Conservation (phyloP, 768 basidiomycete species). For the Leccinum obscurum region DNA sequence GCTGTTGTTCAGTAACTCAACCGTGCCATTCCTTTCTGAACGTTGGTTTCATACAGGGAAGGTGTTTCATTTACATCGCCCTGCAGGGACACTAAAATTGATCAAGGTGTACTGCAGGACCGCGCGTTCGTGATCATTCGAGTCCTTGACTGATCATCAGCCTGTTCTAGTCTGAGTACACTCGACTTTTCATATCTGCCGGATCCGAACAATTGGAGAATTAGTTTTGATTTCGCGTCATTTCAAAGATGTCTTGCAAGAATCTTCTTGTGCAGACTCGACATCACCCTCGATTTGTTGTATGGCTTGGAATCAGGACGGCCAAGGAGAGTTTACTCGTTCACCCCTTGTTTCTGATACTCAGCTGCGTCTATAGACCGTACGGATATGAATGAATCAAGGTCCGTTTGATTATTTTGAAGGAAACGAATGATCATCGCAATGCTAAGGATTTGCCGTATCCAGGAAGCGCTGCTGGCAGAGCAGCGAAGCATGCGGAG, state of each 20-base stretch:
- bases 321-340: neutral
- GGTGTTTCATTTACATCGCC: neutral
- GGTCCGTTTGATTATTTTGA: neutral
- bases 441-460: neutral
- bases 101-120: neutral
- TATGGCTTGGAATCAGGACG: neutral
- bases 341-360: neutral
- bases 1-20: too few species aligned
- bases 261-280: neutral
- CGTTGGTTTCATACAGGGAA: neutral
- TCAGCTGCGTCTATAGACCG: neutral
- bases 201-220: neutral
- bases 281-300: neutral
- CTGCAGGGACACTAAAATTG: neutral
- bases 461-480: neutral
- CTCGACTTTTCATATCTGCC: too few species aligned
- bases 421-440: neutral
- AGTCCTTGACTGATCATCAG: too few species aligned
- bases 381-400: neutral
- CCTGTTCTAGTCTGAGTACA: too few species aligned
- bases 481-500: neutral
- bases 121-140: neutral
- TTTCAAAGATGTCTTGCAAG: neutral
- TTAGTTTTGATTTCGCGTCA: neutral
- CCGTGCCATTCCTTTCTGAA: too few species aligned